Evolutionary conservation across 257 asterid genomes (phyloP).

Genomic region (Fraxinus pennsylvanica): DNA sequence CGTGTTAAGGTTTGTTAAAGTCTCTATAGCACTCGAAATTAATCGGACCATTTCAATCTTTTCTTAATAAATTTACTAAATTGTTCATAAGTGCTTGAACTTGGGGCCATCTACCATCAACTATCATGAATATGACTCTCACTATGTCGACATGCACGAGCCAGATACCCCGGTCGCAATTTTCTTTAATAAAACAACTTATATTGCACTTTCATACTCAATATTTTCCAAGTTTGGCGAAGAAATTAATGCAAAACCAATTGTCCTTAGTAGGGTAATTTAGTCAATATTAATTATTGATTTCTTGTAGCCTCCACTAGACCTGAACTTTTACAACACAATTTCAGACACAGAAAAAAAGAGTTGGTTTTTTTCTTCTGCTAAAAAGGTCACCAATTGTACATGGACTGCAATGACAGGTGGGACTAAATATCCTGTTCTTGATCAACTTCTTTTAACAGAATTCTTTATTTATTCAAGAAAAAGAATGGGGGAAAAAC

Average conservation of each 20-base stretch:
- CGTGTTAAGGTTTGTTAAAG: neutral
- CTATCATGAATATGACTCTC: slow-evolving; percentile 30
- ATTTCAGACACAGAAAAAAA: neutral
- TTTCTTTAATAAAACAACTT: slow-evolving; percentile 22
- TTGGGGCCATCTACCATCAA: slow-evolving; percentile 15
- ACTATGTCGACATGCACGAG: slow-evolving; percentile 40
- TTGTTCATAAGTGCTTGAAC: neutral
- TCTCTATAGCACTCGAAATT: neutral
- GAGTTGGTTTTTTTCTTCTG: no score
- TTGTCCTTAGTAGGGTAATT: slow-evolving; percentile 16
- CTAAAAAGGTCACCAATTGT: no score
- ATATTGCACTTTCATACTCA: slow-evolving; percentile 22
- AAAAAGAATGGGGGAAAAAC: slow-evolving; percentile 18
- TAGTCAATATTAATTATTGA: slow-evolving; percentile 13
- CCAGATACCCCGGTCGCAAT: slow-evolving; percentile 35
- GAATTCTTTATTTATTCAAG: neutral
- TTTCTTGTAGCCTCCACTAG: slow-evolving; percentile 24
- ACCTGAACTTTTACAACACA: neutral
- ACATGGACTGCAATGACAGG: neutral
- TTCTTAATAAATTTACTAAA: no score
- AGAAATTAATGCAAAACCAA: slow-evolving; percentile 26
- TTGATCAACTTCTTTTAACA: neutral
- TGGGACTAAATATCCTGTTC: neutral
- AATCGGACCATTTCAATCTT: no score
- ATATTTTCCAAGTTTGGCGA: slow-evolving; percentile 31